A percentile compares a stretch with the other conserved stretches of the same genome.
These are phyloP conservation scores for Lanmaoa pseudosensibilis DNA, from an alignment of 768 basidiomycete genomes.

Conservation along the genomic window DNA sequence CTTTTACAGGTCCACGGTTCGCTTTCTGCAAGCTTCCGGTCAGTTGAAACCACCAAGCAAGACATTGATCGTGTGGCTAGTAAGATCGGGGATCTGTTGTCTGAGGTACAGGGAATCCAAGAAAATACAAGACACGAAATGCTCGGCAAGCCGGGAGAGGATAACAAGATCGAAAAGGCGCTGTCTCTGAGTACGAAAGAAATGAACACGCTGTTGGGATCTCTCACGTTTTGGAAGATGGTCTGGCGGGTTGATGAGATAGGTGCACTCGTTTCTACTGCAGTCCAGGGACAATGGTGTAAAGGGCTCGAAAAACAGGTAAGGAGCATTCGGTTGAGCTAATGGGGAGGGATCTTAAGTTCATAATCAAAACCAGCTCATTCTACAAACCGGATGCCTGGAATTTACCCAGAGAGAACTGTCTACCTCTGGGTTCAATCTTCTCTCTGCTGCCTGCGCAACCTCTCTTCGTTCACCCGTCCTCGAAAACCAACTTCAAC, in stretches of 20 bases:
- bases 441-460: conserved; percentile 38
- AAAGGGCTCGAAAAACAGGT: conserved; percentile 54
- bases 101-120: conserved; percentile 40
- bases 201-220: conserved; percentile 32
- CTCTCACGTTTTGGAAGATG: conserved; percentile 40
- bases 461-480: conserved; percentile 48
- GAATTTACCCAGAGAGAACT: conserved; percentile 46
- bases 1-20: conserved; percentile 41
- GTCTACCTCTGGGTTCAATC: conserved; percentile 39
- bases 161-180: conserved; percentile 26
- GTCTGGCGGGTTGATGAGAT: conserved; percentile 44
- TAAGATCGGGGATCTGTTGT: conserved; percentile 39
- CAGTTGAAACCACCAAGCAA: conserved; percentile 30
- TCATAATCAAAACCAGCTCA: conserved; percentile 43
- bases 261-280: conserved; percentile 32
- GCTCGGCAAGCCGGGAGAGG: conserved; percentile 34
- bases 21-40: conserved; percentile 37
- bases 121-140: conserved; percentile 39
- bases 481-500: conserved; percentile 57
- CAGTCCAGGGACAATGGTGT: conserved; percentile 39
- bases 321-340: background rate
- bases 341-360: background rate
- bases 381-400: conserved; percentile 64
- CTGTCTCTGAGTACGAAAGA: conserved; percentile 30
- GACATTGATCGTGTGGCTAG: conserved; percentile 38